Evolutionary conservation across 352 stramenopile species (phyloP).

Genomic region (Globisporangium echinulatum): DNA sequence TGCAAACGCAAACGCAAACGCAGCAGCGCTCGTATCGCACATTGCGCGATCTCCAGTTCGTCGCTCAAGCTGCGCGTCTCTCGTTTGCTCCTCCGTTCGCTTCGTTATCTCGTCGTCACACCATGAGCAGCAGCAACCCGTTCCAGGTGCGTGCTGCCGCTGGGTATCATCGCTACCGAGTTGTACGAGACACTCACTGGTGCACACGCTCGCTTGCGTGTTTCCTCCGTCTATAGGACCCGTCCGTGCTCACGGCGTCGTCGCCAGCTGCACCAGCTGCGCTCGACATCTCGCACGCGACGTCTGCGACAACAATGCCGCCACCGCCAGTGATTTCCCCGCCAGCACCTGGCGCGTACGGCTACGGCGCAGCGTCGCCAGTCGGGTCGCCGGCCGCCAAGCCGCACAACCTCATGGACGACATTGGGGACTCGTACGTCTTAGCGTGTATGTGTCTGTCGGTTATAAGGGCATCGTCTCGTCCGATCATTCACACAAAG

Average conservation of each 20-base stretch:
- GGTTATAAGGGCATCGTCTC: no score
- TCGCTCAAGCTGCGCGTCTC: background rate
- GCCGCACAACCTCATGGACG: constrained; percentile 69
- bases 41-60: background rate
- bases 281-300: constrained; percentile 17
- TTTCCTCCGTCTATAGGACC: constrained; percentile 13
- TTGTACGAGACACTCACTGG: no score
- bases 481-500: no score
- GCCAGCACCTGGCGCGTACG: constrained; percentile 21
- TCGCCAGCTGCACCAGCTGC: constrained; percentile 14
- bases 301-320: constrained; percentile 24
- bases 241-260: constrained; percentile 32
- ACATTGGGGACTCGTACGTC: constrained; percentile 58
- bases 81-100: background rate
- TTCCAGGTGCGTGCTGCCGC: constrained; percentile 13
- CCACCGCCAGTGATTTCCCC: constrained; percentile 30
- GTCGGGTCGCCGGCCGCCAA: constrained; percentile 2
- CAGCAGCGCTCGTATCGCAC: background rate
- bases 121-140: constrained; percentile 19
- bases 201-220: background rate
- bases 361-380: constrained; percentile 20
- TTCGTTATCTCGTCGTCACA: background rate
- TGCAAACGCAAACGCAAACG: background rate
- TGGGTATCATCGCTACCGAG: no score
- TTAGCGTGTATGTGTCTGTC: background rate